Base-by-base conservation (phyloP, 179 eudicot genomes). In the Gypsophila paniculata region DNA sequence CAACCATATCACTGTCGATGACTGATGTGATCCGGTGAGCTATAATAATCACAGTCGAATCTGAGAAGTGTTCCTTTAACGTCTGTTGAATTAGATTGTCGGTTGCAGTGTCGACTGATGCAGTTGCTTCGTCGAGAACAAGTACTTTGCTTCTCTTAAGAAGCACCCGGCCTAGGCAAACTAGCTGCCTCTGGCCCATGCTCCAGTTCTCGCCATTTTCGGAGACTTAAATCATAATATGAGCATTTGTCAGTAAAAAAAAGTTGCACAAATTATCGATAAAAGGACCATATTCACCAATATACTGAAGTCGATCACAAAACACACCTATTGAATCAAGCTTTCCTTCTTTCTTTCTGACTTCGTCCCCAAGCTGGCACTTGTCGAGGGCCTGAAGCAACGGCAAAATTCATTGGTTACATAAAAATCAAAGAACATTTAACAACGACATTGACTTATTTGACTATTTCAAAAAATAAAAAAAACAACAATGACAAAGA, bases 181-280 rank as follows among this genome's bases (percentile, higher is more conserved):
- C 87, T 38, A 85, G 80, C 53, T 85, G 89, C 66, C 89, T 81
- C 46, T 85, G 86, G 0, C 89, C 89, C 86, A 86, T 82, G 51
- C 90, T 86, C 90, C 90, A 86, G 60, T 86, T 86, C 75, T 86
- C 89, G 8, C 89, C 89, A 73, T 84, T 86, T 71, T 86, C 89
- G 0, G 81, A 29, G 42, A 86, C 89, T 84, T 83, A 17, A 77
- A 42, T 17, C 65, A 6, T 14, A 68, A n/a, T 25, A 38, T 51
- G 49, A 42, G 46, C 32, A 12, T 23, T 7, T 6, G 6, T 36
- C 19, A 51, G 39, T 1, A 42, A 42, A 42, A 42, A 42, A 42
- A 42, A 42, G 3, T 36, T 36, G 42, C 7, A 29, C 34, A 29
- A 29, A 29, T 29, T 29, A 1, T 29, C 34, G 34, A 29, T 29